phyloP scores from a whole-genome alignment of 768 basidiomycete species.

The Naganishia vaughanmartiniae region DNA sequence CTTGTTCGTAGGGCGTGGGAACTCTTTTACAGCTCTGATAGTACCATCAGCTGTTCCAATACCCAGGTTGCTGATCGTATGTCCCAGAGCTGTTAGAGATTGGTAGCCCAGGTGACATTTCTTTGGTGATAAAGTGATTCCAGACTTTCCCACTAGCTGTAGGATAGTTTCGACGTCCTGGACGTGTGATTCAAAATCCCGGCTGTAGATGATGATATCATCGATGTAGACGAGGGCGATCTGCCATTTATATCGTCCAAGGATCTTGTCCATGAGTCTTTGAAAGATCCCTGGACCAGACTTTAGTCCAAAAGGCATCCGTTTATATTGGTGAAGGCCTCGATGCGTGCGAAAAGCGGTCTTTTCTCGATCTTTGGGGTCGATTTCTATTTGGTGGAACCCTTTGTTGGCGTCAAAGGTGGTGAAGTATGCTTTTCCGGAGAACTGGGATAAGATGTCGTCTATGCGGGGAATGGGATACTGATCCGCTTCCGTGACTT shows the following conservation, averaged over 20 bases:
- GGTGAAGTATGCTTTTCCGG: slow-evolving; percentile 14
- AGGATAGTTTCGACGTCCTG: slow-evolving; percentile 43
- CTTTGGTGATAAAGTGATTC: slow-evolving; percentile 8
- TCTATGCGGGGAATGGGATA: no score
- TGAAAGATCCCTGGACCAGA: slow-evolving; percentile 25
- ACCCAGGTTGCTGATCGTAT: slow-evolving; percentile 5
- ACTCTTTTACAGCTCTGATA: slow-evolving; percentile 28
- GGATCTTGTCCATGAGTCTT: slow-evolving; percentile 16
- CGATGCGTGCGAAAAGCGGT: slow-evolving; percentile 25
- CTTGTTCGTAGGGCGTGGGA: slow-evolving; percentile 34
- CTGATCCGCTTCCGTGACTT: no score
- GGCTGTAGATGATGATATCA: slow-evolving; percentile 18
- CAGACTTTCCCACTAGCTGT: slow-evolving; percentile 4
- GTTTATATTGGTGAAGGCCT: slow-evolving; percentile 25
- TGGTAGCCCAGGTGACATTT: slow-evolving; percentile 18
- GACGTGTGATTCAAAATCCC: slow-evolving; percentile 2
- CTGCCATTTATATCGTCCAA: slow-evolving; percentile 13
- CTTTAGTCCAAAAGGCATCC: slow-evolving; percentile 29
- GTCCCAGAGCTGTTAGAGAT: background rate
- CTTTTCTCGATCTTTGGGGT: slow-evolving; percentile 20
- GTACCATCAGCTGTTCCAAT: slow-evolving; percentile 6
- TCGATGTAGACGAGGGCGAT: slow-evolving; percentile 28
- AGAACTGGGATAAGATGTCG: slow-evolving; percentile 22
- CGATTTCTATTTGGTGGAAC: slow-evolving; percentile 22
- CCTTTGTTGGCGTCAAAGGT: slow-evolving; percentile 26